A percentile compares a stretch with the other conserved stretches of the same genome.
Conservation (phyloP, 495 filamentous ascomycete species). For the Tuber umbilicatum region DNA sequence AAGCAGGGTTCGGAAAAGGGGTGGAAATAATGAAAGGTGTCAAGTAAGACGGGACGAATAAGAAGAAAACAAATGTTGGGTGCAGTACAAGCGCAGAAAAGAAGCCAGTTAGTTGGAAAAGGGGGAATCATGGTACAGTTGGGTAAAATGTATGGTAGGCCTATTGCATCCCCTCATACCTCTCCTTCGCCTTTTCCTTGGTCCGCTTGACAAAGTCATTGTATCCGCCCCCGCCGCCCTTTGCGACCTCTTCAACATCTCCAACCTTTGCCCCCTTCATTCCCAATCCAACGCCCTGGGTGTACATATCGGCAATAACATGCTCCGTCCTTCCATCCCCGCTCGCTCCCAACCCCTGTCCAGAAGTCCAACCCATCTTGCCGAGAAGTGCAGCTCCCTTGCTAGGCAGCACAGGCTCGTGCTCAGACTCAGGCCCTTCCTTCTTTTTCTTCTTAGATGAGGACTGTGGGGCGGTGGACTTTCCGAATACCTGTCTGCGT, state of each 20-base stretch:
- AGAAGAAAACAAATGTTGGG: background rate
- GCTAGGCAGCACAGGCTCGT: constrained; percentile 49
- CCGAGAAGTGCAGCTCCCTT: constrained; percentile 78
- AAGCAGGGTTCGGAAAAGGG: background rate
- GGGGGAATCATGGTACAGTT: background rate
- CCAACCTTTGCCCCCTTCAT: constrained; percentile 77
- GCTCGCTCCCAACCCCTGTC: constrained; percentile 71
- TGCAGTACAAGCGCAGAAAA: background rate
- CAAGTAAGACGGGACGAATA: background rate
- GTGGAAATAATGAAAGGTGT: background rate
- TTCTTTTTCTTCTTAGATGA: constrained; percentile 45
- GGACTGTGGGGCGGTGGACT: constrained; percentile 52
- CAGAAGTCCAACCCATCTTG: constrained; percentile 86
- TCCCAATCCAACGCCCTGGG: constrained; percentile 76
- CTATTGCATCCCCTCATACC: constrained; percentile 59
- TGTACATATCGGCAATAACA: constrained; percentile 71
- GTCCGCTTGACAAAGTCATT: constrained; percentile 71
- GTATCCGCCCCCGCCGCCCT: constrained; percentile 62
- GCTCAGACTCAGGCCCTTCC: constrained; percentile 32
- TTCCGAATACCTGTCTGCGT: constrained; percentile 68
- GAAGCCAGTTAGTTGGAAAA: background rate
- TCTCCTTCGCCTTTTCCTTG: constrained; percentile 69
- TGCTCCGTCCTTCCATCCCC: constrained; percentile 71
- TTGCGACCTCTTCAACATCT: constrained; percentile 74
- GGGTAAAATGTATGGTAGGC: background rate